Conservation (phyloP, 176 grass and related monocot genomes). For the Oryza australiensis region DNA sequence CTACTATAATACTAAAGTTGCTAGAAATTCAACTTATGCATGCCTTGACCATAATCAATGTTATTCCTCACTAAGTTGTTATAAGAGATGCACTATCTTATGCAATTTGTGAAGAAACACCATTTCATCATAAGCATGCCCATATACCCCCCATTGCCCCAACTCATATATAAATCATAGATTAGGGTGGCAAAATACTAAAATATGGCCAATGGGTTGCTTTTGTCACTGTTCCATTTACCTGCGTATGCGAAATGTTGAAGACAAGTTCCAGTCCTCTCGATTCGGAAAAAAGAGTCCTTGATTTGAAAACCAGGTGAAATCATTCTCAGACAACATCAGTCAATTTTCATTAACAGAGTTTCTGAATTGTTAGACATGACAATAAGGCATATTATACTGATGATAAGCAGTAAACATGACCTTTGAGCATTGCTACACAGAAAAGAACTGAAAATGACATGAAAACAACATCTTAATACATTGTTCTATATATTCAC, state of each 20-base stretch:
- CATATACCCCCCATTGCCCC: not conserved
- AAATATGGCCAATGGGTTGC: not conserved
- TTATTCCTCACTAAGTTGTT: not conserved
- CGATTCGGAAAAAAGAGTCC: not conserved
- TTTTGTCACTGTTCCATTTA: not conserved
- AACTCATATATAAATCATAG: not conserved
- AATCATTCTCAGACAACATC: slow-evolving; percentile 7
- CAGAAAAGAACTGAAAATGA: not conserved
- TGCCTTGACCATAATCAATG: not conserved
- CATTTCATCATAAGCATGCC: not conserved
- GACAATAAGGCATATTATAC: not conserved
- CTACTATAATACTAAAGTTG: not conserved
- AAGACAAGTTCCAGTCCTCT: not conserved
- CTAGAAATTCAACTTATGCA: not conserved
- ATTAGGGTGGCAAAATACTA: not conserved
- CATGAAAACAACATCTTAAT: not conserved
- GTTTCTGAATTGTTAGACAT: slow-evolving; percentile 11
- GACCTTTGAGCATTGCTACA: not conserved
- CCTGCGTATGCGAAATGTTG: not conserved
- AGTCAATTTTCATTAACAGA: slow-evolving; percentile 1
- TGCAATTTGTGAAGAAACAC: not conserved
- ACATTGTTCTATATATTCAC: not conserved
- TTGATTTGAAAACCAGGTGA: slow-evolving; percentile 7
- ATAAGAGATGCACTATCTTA: not conserved
- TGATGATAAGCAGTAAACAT: slow-evolving; percentile 13